Evolutionary conservation across 2,329 filamentous ascomycete species (phyloP), one percentile per base, ranked within the genome.

Genomic region (Ophiostoma populinum): DNA sequence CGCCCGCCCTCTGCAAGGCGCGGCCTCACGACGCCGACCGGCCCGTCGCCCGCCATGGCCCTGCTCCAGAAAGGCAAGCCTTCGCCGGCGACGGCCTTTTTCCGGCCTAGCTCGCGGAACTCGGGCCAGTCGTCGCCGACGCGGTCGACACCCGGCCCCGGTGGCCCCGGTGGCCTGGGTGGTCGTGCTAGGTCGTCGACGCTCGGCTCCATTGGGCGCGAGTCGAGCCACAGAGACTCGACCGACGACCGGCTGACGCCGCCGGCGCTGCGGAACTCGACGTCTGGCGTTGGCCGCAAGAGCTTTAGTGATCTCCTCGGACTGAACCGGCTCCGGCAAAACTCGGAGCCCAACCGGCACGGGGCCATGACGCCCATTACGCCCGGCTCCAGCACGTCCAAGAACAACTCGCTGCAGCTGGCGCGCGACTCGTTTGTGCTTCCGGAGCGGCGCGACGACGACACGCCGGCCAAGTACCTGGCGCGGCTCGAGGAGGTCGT

Each of bases 281-380:
- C 78, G 1, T 93, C 83, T 1, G 34, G 33, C 15, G 87, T 78
- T n/a, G 85, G 86, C 5, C 71, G 90, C 36, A 90, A 86, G 55
- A 95, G 87, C 55, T 83, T 98, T 47, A 83, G 86, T 35, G 90
- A 93, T 45, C 61, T 95, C 15, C 75, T 98, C 47, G 77, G 73
- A 11, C 59, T 94, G 15, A 68, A 73, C 42, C 72, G 86, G 42
- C 66, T 93, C 40, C 71, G 87, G 32, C 80, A 92, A 48, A 81
- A 82, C 46, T 80, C 80, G 1, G 85, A 92, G 32, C 67, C 77
- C 18, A 34, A 24, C 18, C 68, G 75, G 12, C 71, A 81, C 48
- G 76, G 75, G 11, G 75, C 75, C n/a, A 55, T 75, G 35, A 75
- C 72, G 7, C 67, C 74, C 16, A 70, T 66, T 9, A 85, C 76